Conservation (phyloP, 768 basidiomycete genomes). For the Crassisporium funariophilum region DNA sequence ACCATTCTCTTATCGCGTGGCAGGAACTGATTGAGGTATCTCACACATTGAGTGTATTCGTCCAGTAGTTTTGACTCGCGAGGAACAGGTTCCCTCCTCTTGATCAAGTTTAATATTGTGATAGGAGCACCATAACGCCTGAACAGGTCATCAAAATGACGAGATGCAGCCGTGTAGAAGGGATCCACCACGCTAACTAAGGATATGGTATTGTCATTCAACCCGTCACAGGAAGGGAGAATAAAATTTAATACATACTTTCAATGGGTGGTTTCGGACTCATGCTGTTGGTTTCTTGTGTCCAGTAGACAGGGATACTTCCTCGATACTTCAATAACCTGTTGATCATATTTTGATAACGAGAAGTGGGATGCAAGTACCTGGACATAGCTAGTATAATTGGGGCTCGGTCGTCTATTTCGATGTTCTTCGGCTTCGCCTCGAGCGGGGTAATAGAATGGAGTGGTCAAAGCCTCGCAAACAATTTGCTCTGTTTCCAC, state of each 20-base stretch:
- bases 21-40: constrained; percentile 94
- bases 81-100: constrained; percentile 74
- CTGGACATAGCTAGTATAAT: constrained; percentile 95
- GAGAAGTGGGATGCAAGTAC: constrained; percentile 32
- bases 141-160: constrained; percentile 92
- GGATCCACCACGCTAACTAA: constrained; percentile 92
- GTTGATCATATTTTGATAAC: neutral
- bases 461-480: constrained; percentile 84
- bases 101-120: constrained; percentile 93
- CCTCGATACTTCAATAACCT: constrained; percentile 78
- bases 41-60: constrained; percentile 90
- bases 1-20: constrained; percentile 84
- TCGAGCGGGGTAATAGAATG: constrained; percentile 76
- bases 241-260: constrained; percentile 54
- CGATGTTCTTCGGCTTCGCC: constrained; percentile 31
- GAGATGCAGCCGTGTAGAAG: constrained; percentile 89
- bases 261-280: constrained; percentile 95
- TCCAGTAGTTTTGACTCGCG: constrained; percentile 89
- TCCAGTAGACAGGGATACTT: constrained; percentile 96
- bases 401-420: constrained; percentile 68
- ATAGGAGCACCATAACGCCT: constrained; percentile 87
- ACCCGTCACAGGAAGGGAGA: constrained; percentile 4
- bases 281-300: constrained; percentile 89
- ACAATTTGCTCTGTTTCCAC: constrained; percentile 99
- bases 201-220: neutral